Percentiles rank a stretch among this genome's conserved stretches.
phyloP scores from a whole-genome alignment of 169 alveolate genomes.

The Plasmodium cynomolgi region DNA sequence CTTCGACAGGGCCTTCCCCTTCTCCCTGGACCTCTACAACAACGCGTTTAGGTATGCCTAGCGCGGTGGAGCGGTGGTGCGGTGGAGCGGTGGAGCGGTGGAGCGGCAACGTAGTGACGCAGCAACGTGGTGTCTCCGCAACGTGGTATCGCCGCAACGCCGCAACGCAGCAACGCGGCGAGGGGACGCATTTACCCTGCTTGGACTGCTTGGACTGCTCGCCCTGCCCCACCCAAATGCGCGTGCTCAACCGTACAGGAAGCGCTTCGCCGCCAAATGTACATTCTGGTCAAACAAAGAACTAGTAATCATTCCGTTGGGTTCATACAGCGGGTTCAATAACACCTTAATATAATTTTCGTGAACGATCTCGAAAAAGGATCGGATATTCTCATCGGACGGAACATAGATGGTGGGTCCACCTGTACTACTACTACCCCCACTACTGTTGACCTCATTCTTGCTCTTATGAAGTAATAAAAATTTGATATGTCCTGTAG shows the following conservation, averaged over 20 bases:
- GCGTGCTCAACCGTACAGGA: conserved; percentile 30
- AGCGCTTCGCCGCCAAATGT: conserved; percentile 49
- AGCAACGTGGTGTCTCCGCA: neutral
- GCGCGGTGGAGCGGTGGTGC: too few relatives aligned
- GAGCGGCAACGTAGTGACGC: neutral
- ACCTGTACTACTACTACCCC: conserved; percentile 33
- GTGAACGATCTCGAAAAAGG: conserved; percentile 87
- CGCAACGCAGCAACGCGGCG: too few relatives aligned
- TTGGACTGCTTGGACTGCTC: neutral
- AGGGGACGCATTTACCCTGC: too few relatives aligned
- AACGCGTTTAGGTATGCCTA: conserved; percentile 7
- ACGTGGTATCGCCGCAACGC: too few relatives aligned
- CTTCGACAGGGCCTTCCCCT: conserved; percentile 8
- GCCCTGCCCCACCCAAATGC: too few relatives aligned
- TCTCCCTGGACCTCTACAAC: conserved; percentile 29
- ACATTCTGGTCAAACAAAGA: conserved; percentile 74
- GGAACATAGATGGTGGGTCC: conserved; percentile 69
- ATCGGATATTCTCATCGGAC: conserved; percentile 84
- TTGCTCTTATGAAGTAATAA: conserved; percentile 85
- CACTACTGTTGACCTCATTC: conserved; percentile 2
- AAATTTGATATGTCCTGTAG: conserved; percentile 87
- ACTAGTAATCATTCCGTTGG: conserved; percentile 79
- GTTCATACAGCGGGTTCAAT: conserved; percentile 83
- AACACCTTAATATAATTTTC: conserved; percentile 87
- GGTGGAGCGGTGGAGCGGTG: neutral